These are phyloP conservation scores for Auriscalpium vulgare DNA, from an alignment of 768 basidiomycete genomes.

Conservation along the genomic window DNA sequence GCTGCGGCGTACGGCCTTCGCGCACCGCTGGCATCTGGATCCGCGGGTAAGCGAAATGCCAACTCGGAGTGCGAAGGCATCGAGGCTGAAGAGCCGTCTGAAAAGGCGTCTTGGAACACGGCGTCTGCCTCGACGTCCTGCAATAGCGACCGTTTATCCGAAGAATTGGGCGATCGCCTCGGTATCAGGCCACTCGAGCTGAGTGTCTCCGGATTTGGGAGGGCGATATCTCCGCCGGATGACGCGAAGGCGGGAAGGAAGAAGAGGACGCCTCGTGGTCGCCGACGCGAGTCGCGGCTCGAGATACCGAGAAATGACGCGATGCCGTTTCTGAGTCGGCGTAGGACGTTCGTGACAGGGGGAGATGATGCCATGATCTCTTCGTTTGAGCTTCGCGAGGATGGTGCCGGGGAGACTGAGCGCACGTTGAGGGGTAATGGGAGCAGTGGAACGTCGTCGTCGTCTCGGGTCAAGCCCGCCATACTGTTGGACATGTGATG, in stretches of 20 bases:
- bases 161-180: slow-evolving; percentile 6
- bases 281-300: slow-evolving; percentile 21
- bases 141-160: slow-evolving; percentile 4
- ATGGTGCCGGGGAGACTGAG: slow-evolving; percentile 45
- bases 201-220: slow-evolving; percentile 11
- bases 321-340: slow-evolving; percentile 47
- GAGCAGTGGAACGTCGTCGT: slow-evolving; percentile 39
- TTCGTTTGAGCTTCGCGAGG: slow-evolving; percentile 34
- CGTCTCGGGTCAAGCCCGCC: slow-evolving; percentile 23
- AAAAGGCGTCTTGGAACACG: not conserved
- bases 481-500: not conserved
- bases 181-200: not conserved
- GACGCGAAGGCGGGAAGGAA: slow-evolving; percentile 73
- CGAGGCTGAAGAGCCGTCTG: not conserved
- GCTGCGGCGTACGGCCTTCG: not conserved
- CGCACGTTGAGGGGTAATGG: slow-evolving; percentile 57
- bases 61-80: not conserved
- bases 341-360: slow-evolving; percentile 38
- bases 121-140: not conserved
- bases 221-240: slow-evolving; percentile 19
- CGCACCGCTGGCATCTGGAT: not conserved
- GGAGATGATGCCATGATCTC: slow-evolving; percentile 37
- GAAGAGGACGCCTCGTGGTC: slow-evolving; percentile 54
- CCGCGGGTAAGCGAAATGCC: not conserved
- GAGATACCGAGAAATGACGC: slow-evolving; percentile 32